Percentiles rank a stretch among this genome's conserved stretches.
Evolutionary conservation across 768 basidiomycete species (phyloP).

Genomic region (Mrakia gelida): DNA sequence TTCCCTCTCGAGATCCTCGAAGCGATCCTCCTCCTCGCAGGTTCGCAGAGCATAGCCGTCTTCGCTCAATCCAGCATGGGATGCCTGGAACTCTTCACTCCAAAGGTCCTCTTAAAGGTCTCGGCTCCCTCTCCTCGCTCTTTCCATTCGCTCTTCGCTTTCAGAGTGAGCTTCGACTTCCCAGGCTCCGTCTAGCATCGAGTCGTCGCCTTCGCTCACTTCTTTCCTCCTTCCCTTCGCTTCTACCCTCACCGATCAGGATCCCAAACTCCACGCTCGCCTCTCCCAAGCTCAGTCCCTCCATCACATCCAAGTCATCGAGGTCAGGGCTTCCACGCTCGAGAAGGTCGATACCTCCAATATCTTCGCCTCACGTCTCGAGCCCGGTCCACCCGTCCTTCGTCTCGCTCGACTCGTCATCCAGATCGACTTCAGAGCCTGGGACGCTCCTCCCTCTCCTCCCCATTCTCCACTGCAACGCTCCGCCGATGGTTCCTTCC

Average conservation of each 20-base stretch:
- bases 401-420: not conserved
- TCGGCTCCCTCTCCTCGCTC: too few species aligned
- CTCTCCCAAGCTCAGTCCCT: not conserved
- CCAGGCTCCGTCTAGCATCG: too few species aligned
- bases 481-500: too few species aligned
- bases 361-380: not conserved
- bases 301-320: not conserved
- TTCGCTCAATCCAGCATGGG: not conserved
- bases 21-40: not conserved
- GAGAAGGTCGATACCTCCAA: not conserved
- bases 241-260: not conserved
- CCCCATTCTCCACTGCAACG: too few species aligned
- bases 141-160: too few species aligned
- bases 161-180: too few species aligned
- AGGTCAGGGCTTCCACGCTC: not conserved
- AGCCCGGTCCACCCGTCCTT: not conserved
- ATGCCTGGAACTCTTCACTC: not conserved
- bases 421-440: not conserved
- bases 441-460: too few species aligned
- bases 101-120: too few species aligned
- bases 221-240: not conserved
- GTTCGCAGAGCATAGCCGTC: not conserved
- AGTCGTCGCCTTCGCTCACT: not conserved
- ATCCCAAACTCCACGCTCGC: not conserved
- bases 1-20: conserved; percentile 8